Evolutionary conservation across 495 filamentous ascomycete genomes (phyloP), one percentile per base, ranked within the genome.

Genomic region (Hypoxylon intermedium): DNA sequence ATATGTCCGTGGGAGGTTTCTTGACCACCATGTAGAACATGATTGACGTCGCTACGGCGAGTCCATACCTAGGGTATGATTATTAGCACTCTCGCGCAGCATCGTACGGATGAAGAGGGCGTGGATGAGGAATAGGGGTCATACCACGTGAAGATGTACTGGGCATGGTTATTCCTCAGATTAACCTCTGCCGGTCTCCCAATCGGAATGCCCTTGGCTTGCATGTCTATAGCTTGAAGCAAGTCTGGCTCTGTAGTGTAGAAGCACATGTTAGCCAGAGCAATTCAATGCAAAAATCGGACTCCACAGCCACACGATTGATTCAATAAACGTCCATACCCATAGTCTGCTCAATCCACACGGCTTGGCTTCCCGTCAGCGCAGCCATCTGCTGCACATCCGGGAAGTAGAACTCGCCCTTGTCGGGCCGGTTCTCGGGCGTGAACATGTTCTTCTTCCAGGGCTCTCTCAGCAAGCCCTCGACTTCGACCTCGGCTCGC

Each of bases 141-240:
- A 68, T 84, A 97, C 94, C 94, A 98, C 47, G 94, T 98, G 71
- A 97, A 93, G 53, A 98, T 97, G 69, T 98, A 98, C 77, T 98
- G 93, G 63, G 90, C 86, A 75, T 98, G 94, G 73, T 93, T 97
- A 71, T 98, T 98, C 69, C 89, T 84, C 72, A 98, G 75, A 74
- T 94, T 96, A 55, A 98, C 94, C 76, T 94, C 91, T 4, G 94
- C 84, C 4, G 91, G 76, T 69, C 92, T 83, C n/a, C 91, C 95
- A 72, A 98, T 93, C 1, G 94, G 94, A 34, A 94, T 87, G n/a
- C 95, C 94, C 56, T 87, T 88, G 7, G 82, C 82, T 65, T 87
- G 79, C 66, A 90, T 79, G 43, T 91, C 85, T 71, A 89, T 87
- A 13, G 84, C 70, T 64, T 83, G 82, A 21, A 97, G 66, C 53